These are phyloP conservation scores for Xylariaceae sp. DNA, from an alignment of 2,329 filamentous ascomycete species.

Conservation along the genomic window DNA sequence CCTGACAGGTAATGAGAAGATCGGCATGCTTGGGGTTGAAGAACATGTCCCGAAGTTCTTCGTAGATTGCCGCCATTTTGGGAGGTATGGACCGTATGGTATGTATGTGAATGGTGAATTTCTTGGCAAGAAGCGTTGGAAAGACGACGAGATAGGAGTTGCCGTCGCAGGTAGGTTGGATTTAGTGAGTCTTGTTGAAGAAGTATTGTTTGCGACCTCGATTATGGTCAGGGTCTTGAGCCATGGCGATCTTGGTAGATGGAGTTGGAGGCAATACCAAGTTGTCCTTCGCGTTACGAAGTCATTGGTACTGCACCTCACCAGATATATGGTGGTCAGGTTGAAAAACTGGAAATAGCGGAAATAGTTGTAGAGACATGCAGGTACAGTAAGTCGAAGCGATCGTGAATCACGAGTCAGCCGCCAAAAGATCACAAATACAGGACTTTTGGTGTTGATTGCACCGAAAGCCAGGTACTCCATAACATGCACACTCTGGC, in stretches of 20 bases:
- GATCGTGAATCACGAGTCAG: too few relatives aligned
- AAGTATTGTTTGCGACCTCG: neutral
- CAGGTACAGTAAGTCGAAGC: too few relatives aligned
- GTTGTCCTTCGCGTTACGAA: too few relatives aligned
- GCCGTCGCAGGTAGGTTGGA: neutral
- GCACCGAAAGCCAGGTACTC: too few relatives aligned
- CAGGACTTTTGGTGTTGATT: too few relatives aligned
- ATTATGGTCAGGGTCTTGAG: neutral
- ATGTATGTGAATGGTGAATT: neutral
- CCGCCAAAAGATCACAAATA: too few relatives aligned
- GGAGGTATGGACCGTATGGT: neutral
- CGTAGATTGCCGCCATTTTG: slow-evolving; percentile 2
- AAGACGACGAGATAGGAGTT: too few relatives aligned
- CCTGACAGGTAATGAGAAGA: slow-evolving; percentile 4
- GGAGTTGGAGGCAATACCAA: neutral
- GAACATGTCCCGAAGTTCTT: slow-evolving; percentile 1
- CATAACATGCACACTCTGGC: too few relatives aligned
- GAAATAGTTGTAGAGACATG: too few relatives aligned
- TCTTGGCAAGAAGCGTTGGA: neutral
- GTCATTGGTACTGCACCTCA: too few relatives aligned
- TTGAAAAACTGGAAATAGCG: too few relatives aligned
- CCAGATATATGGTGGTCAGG: too few relatives aligned
- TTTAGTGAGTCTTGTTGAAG: neutral
- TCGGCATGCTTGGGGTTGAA: slow-evolving; percentile 1
- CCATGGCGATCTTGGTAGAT: neutral